Percentiles rank a stretch among this genome's conserved stretches.
Evolutionary conservation across 2,329 filamentous ascomycete species (phyloP).

Genomic region (Colletotrichum orchidophilum): DNA sequence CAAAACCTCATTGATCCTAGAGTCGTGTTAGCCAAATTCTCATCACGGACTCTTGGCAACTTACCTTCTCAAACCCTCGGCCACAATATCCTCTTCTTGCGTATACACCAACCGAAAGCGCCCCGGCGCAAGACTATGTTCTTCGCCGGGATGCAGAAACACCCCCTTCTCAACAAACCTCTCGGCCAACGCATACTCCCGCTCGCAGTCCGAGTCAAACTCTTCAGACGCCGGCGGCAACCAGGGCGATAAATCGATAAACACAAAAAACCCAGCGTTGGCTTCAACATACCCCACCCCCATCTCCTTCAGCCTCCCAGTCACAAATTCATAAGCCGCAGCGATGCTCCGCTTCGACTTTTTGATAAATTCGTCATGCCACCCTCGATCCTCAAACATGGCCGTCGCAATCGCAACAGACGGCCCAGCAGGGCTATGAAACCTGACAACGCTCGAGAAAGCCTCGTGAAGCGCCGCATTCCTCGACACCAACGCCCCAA

Average conservation of each 20-base stretch:
- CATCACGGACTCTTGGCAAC: neutral
- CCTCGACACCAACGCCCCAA: conserved; percentile 57
- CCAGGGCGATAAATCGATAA: conserved; percentile 58
- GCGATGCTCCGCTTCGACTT: conserved; percentile 50
- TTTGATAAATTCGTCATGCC: conserved; percentile 54
- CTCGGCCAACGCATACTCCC: conserved; percentile 55
- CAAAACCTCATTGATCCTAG: neutral
- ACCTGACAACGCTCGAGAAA: conserved; percentile 51
- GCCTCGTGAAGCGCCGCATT: conserved; percentile 44
- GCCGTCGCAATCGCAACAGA: conserved; percentile 52
- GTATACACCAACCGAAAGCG: conserved; percentile 65
- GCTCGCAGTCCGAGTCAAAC: conserved; percentile 41
- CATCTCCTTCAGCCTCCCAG: conserved; percentile 46
- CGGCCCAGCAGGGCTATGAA: conserved; percentile 57
- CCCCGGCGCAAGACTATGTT: conserved; percentile 55
- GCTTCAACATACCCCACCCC: conserved; percentile 56
- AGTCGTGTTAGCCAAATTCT: neutral
- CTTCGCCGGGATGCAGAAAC: conserved; percentile 58
- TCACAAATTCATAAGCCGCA: conserved; percentile 51
- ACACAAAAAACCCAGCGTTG: conserved; percentile 69
- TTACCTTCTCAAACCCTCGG: conserved; percentile 49
- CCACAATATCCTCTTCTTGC: conserved; percentile 45
- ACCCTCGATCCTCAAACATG: conserved; percentile 57
- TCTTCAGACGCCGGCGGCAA: conserved; percentile 42
- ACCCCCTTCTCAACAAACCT: conserved; percentile 56